These are phyloP conservation scores for Cudoniella acicularis DNA, from an alignment of 495 filamentous ascomycete species.

Conservation along the genomic window DNA sequence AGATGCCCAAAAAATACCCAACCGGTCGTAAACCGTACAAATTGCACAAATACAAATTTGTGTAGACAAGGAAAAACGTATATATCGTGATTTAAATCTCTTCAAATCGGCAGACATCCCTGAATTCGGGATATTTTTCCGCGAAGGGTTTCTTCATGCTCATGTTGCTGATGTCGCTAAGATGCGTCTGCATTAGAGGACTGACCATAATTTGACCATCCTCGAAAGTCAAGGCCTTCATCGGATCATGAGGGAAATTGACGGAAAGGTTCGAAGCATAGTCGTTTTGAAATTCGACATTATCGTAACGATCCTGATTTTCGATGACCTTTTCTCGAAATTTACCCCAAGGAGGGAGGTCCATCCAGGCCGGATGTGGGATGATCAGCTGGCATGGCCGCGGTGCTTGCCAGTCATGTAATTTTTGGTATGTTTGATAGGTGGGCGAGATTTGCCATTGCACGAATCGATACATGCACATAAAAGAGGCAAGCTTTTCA, in stretches of 20 bases:
- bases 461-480: conserved; percentile 28
- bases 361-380: conserved; percentile 32
- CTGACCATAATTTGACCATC: conserved; percentile 18
- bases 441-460: conserved; percentile 32
- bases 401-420: conserved; percentile 27
- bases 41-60: too few species aligned
- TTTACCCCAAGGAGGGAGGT: conserved; percentile 28
- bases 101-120: conserved; percentile 26
- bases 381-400: conserved; percentile 23
- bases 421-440: conserved; percentile 20
- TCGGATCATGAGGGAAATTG: conserved; percentile 24
- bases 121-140: conserved; percentile 26
- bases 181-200: conserved; percentile 15
- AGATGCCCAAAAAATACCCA: neutral
- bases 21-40: too few species aligned
- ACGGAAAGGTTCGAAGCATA: conserved; percentile 26
- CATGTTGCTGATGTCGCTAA: conserved; percentile 19
- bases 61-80: too few species aligned
- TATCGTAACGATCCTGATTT: conserved; percentile 30
- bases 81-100: conserved; percentile 10
- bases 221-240: conserved; percentile 21
- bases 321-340: conserved; percentile 31
- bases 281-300: conserved; percentile 28
- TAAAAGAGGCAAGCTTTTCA: conserved; percentile 24
- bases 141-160: conserved; percentile 26